These are phyloP conservation scores for Staphylotrichum tortipilum DNA, from an alignment of 495 filamentous ascomycete genomes.

Conservation along the genomic window DNA sequence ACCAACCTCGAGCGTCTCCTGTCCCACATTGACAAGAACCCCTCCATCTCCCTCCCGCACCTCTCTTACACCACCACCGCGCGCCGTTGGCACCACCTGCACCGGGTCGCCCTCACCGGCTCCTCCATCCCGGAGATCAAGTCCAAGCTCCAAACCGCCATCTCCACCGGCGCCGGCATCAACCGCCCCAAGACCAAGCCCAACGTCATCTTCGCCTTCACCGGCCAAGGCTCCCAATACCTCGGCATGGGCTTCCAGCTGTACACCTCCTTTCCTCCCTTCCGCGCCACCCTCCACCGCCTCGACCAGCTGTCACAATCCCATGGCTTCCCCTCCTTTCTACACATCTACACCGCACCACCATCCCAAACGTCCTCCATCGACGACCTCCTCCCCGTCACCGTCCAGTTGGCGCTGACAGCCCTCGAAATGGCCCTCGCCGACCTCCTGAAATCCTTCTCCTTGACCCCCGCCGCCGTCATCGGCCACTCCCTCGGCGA, in stretches of 20 bases:
- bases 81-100: slow-evolving; percentile 44
- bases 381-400: slow-evolving; percentile 55
- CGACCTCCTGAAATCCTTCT: slow-evolving; percentile 65
- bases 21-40: slow-evolving; percentile 29
- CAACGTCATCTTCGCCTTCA: slow-evolving; percentile 55
- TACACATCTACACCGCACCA: slow-evolving; percentile 52
- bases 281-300: slow-evolving; percentile 56
- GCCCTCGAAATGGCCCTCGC: slow-evolving; percentile 76
- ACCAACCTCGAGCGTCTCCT: slow-evolving; percentile 43
- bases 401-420: slow-evolving; percentile 63
- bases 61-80: slow-evolving; percentile 13
- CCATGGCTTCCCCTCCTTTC: slow-evolving; percentile 57
- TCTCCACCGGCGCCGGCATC: background rate
- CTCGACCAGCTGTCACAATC: slow-evolving; percentile 57
- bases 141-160: slow-evolving; percentile 44
- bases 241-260: slow-evolving; percentile 57
- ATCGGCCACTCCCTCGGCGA: slow-evolving; percentile 80
- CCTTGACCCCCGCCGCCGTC: slow-evolving; percentile 61
- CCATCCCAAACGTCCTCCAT: slow-evolving; percentile 43
- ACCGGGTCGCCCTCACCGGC: slow-evolving; percentile 62
- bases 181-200: slow-evolving; percentile 43
- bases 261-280: slow-evolving; percentile 44
- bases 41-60: slow-evolving; percentile 24
- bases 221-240: slow-evolving; percentile 58
- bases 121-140: slow-evolving; percentile 59